Evolutionary conservation across 2,329 filamentous ascomycete species (phyloP).

Genomic region (Nothopassalora personata): DNA sequence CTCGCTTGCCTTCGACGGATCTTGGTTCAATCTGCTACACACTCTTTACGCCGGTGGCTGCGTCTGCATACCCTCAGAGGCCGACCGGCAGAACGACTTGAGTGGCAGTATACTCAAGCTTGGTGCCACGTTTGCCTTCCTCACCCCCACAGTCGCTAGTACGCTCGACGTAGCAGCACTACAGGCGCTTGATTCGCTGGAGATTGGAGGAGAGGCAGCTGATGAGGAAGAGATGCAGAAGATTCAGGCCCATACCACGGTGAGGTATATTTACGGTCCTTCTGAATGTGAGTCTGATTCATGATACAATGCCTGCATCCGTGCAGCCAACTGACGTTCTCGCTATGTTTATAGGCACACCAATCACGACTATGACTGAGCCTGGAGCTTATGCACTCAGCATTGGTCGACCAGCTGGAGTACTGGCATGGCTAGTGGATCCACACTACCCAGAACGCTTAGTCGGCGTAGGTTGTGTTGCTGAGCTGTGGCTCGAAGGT

Average conservation of each 20-base stretch:
- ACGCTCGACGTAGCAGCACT: conserved; percentile 41
- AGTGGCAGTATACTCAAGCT: conserved; percentile 24
- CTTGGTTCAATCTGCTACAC: conserved; percentile 1
- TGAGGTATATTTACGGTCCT: not conserved
- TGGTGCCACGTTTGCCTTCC: conserved; percentile 38
- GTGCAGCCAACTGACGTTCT: no score
- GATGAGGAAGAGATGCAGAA: not conserved
- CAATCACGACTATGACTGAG: no score
- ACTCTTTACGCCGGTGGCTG: conserved; percentile 11
- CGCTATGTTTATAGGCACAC: no score
- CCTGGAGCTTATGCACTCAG: no score
- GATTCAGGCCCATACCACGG: not conserved
- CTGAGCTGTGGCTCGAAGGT: conserved; percentile 45
- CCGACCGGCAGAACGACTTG: conserved; percentile 20
- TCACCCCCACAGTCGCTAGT: conserved; percentile 54
- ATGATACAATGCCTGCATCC: no score
- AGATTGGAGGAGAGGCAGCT: conserved; percentile 5
- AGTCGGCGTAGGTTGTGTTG: conserved; percentile 37
- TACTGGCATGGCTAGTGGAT: not conserved
- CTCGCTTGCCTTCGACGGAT: conserved; percentile 1
- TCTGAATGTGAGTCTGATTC: not conserved
- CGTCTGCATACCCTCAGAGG: conserved; percentile 36
- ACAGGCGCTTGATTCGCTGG: conserved; percentile 20
- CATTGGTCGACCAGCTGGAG: conserved; percentile 4
- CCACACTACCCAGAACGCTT: not conserved